Evolutionary conservation across 176 grass and related monocot genomes (phyloP), one percentile per base, ranked within the genome.

Genomic region (Musa itinerans): DNA sequence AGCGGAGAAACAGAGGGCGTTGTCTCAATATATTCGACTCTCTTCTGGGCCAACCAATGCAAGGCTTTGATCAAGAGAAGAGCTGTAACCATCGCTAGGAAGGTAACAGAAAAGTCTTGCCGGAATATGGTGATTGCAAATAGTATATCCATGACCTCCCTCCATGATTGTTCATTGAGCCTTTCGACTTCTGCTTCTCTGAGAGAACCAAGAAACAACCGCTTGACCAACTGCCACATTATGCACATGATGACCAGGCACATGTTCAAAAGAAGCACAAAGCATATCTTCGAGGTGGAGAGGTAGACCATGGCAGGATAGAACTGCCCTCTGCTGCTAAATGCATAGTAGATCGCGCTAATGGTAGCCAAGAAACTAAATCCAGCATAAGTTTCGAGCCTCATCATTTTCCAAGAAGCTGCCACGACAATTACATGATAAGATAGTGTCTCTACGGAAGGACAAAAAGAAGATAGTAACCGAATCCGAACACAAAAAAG

Each of bases 91-190:
- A 94, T 89, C 59, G 88, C 80, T 2, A 99, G 88, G 84, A 94
- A 99, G 9, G 88, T 15, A 64, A 99, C 90, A 0, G 95, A 99
- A 83, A 99, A 99, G 10, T 99, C 95, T 86, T 99, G 95, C 9
- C 95, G 86, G 73, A 99, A 99, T 73, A 99, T 94, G 55, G 95
- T 99, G 70, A 94, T 86, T 3, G 90, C 95, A 63, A 99, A 99
- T 75, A 99, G 89, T 64, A 99, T 94, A 78, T 99, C 95, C 19
- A 94, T 86, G 34, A 89, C 81, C 85, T 99, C 95, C 53, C 95
- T 79, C 95, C 90, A 99, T 11, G 88, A 85, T 78, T 99, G 90
- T 73, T 99, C 95, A 80, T 99, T 99, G 67, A 99, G 80, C 72
- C 90, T 88, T 82, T 99, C 95, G 54, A 87, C 82, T 81, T 99